Evolutionary conservation across 257 asterid genomes (phyloP).

Genomic region (Plantago major): DNA sequence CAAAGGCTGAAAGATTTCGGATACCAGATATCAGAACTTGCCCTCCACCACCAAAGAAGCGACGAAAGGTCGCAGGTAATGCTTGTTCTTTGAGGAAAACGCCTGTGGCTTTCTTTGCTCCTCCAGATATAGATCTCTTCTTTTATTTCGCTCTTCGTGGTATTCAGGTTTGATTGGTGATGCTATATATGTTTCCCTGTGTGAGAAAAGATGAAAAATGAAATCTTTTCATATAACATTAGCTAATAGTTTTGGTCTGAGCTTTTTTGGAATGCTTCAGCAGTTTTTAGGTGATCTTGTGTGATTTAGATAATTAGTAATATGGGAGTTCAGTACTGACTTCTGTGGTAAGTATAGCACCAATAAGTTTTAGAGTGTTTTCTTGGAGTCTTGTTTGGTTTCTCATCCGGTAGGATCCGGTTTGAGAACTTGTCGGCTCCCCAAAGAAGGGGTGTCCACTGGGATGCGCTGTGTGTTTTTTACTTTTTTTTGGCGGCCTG

Average conservation of each 20-base stretch:
- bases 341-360: slow-evolving; percentile 16
- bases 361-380: neutral
- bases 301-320: slow-evolving; percentile 9
- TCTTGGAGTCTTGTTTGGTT: neutral
- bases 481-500: slow-evolving; percentile 5
- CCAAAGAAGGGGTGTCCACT: too few relatives aligned
- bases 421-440: too few relatives aligned
- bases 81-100: slow-evolving; percentile 33
- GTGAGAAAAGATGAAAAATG: neutral
- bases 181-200: slow-evolving; percentile 8
- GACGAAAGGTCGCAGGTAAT: slow-evolving; percentile 18
- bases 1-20: slow-evolving; percentile 47
- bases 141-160: slow-evolving; percentile 55
- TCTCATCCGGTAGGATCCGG: too few relatives aligned
- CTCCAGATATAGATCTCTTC: slow-evolving; percentile 75
- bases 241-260: slow-evolving; percentile 2
- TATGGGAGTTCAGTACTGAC: slow-evolving; percentile 21
- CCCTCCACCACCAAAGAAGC: slow-evolving; percentile 86
- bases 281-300: neutral
- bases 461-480: neutral
- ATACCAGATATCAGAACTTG: slow-evolving; percentile 69
- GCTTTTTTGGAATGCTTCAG: slow-evolving; percentile 7
- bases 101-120: slow-evolving; percentile 45
- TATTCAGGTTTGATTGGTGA: slow-evolving; percentile 34
- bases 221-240: neutral